Percentiles rank a stretch among this genome's conserved stretches.
phyloP scores from a whole-genome alignment of 805 yeast genomes.

The Yarrowia sp. region DNA sequence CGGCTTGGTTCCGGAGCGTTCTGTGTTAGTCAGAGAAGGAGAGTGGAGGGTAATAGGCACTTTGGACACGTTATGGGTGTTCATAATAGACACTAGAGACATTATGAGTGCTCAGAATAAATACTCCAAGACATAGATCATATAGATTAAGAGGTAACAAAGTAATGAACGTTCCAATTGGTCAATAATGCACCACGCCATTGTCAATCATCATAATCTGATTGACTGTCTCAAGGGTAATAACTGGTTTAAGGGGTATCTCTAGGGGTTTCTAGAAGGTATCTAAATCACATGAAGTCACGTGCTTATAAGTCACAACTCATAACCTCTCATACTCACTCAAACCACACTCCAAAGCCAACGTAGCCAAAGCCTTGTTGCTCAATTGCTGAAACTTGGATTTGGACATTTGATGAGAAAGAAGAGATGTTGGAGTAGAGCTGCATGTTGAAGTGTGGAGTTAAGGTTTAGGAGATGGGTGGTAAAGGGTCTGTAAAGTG shows the following conservation, averaged over 20 bases:
- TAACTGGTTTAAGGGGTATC: too few species aligned
- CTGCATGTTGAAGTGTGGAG: not conserved
- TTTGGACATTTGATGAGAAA: not conserved
- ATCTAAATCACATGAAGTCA: not conserved
- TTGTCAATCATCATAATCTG: too few species aligned
- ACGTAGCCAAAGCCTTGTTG: not conserved
- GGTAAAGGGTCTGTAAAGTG: not conserved
- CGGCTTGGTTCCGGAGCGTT: conserved; percentile 12
- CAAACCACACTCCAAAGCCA: conserved; percentile 13
- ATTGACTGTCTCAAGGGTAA: too few species aligned
- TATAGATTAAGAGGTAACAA: too few species aligned
- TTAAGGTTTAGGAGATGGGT: not conserved
- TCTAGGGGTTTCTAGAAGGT: too few species aligned
- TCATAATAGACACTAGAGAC: too few species aligned
- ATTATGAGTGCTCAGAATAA: too few species aligned
- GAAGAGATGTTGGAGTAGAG: not conserved
- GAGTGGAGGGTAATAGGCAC: too few species aligned
- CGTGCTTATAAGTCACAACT: not conserved
- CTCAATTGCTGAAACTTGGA: not conserved
- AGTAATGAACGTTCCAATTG: too few species aligned
- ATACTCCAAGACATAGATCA: too few species aligned
- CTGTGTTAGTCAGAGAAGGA: not conserved
- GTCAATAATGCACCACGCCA: too few species aligned
- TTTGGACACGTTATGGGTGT: too few species aligned
- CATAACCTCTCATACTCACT: not conserved